phyloP scores from a whole-genome alignment of 306 rosid species.

The Hippophae tibetana region DNA sequence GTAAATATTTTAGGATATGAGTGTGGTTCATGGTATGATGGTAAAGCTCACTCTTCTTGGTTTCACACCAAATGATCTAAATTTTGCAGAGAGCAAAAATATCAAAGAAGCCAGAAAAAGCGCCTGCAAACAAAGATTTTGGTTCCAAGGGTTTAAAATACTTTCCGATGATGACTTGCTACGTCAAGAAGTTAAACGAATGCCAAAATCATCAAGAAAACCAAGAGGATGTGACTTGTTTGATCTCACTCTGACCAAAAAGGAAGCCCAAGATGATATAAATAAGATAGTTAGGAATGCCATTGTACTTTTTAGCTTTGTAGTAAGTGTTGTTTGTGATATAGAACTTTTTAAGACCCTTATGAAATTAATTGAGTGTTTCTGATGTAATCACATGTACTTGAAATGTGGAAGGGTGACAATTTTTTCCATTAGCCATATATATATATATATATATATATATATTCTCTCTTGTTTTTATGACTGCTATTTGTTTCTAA shows the following conservation, averaged over 20 bases:
- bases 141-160: conserved; percentile 55
- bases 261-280: conserved; percentile 82
- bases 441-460: too few relatives aligned
- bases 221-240: conserved; percentile 46
- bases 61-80: too few relatives aligned
- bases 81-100: too few relatives aligned
- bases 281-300: conserved; percentile 78
- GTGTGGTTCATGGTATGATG: too few relatives aligned
- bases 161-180: conserved; percentile 63
- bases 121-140: conserved; percentile 20
- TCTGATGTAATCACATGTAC: not conserved
- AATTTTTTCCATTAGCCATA: too few relatives aligned
- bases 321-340: not conserved
- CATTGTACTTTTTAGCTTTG: conserved; percentile 46
- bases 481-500: too few relatives aligned
- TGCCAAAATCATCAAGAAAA: conserved; percentile 28
- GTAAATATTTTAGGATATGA: too few relatives aligned
- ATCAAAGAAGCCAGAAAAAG: too few relatives aligned
- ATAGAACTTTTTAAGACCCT: not conserved
- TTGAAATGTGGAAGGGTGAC: too few relatives aligned
- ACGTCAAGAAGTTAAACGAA: conserved; percentile 28
- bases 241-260: conserved; percentile 70
- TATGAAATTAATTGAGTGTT: not conserved
- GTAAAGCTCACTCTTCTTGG: too few relatives aligned
- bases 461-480: too few relatives aligned